Conservation (phyloP, 179 eudicot species). For the Silene vulgaris region DNA sequence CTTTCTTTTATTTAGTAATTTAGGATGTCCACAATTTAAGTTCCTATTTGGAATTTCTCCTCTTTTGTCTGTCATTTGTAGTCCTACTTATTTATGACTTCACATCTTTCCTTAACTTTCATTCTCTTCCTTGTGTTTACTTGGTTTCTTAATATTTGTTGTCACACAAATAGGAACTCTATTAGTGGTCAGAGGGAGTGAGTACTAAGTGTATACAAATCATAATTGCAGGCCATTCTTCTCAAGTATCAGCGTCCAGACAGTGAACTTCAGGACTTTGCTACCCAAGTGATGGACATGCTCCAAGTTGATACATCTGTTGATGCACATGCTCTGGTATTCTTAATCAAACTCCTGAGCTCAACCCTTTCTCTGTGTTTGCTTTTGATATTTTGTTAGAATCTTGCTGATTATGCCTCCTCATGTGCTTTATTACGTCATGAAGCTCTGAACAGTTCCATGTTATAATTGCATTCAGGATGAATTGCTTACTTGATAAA, state of each 20-base stretch:
- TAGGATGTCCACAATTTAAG: neutral
- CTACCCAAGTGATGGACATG: constrained; percentile 76
- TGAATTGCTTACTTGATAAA: neutral
- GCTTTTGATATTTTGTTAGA: neutral
- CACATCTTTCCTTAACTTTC: neutral
- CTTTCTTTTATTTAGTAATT: neutral
- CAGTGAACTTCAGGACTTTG: constrained; percentile 73
- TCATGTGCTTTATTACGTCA: constrained; percentile 2
- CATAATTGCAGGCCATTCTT: constrained; percentile 65
- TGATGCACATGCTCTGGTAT: constrained; percentile 96
- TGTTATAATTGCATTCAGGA: constrained; percentile 17
- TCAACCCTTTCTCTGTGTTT: constrained; percentile 18
- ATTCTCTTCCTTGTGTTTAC: neutral
- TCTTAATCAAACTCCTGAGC: constrained; percentile 19
- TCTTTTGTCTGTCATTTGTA: neutral
- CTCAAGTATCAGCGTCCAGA: constrained; percentile 82
- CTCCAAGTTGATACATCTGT: constrained; percentile 59
- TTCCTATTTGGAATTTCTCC: neutral
- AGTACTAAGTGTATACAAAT: neutral
- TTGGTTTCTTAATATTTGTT: neutral
- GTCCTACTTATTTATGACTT: neutral
- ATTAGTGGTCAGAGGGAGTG: neutral
- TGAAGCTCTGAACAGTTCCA: neutral
- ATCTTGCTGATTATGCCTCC: constrained; percentile 1
- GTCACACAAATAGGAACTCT: neutral